Evolutionary conservation across 345 rosid genomes (phyloP).

Genomic region (Salix dunnii): DNA sequence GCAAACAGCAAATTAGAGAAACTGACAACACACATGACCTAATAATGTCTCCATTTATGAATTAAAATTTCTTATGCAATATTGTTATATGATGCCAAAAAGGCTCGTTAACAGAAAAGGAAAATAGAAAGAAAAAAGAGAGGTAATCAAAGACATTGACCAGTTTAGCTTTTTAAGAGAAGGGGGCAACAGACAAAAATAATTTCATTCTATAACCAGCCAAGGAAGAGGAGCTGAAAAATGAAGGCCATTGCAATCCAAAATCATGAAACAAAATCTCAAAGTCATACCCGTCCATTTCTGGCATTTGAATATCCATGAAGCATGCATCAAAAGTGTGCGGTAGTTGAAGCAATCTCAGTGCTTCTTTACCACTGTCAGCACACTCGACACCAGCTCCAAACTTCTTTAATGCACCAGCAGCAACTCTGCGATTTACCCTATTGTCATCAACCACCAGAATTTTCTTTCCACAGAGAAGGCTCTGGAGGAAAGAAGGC

Average conservation of each 20-base stretch:
- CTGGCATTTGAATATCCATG: constrained; percentile 99
- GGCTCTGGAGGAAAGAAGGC: constrained; percentile 43
- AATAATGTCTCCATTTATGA: background rate
- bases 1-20: background rate
- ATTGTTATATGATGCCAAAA: background rate
- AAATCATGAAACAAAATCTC: background rate
- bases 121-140: background rate
- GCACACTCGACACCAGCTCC: constrained; percentile 90
- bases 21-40: background rate
- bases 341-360: constrained; percentile 67
- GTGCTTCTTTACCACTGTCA: constrained; percentile 78
- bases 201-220: background rate
- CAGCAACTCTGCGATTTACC: constrained; percentile 90
- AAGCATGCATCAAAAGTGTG: constrained; percentile 92
- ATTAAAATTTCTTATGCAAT: background rate
- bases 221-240: background rate
- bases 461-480: constrained; percentile 73
- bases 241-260: background rate
- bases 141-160: background rate
- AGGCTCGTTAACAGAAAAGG: background rate
- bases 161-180: background rate
- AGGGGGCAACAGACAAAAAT: background rate
- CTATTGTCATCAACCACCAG: constrained; percentile 90
- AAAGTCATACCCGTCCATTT: constrained; percentile 85
- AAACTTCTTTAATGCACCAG: constrained; percentile 88